phyloP scores from a whole-genome alignment of 257 asterid species.

The Rubia yunnanensis region DNA sequence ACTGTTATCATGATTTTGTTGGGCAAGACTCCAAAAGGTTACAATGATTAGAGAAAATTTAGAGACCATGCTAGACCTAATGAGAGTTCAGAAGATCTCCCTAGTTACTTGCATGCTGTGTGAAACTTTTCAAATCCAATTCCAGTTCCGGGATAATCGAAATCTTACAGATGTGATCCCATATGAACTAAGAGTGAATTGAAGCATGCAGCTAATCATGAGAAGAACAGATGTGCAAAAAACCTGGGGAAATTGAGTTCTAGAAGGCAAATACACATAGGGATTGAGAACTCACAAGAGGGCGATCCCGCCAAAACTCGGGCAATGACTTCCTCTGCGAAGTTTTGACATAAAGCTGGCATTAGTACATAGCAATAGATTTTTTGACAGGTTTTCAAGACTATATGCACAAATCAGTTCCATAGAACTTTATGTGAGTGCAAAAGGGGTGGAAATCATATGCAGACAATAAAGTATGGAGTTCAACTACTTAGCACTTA shows the following conservation, averaged over 20 bases:
- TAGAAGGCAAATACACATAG: slow-evolving; percentile 11
- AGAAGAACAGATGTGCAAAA: not conserved
- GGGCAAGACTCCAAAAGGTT: no score
- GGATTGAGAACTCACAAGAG: slow-evolving; percentile 53
- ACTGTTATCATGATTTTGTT: no score
- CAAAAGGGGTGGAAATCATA: not conserved
- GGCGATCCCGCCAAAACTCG: slow-evolving; percentile 90
- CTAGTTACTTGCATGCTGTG: no score
- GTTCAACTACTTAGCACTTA: not conserved
- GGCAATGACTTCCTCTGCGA: slow-evolving; percentile 85
- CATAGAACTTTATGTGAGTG: not conserved
- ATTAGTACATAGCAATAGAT: slow-evolving; percentile 11
- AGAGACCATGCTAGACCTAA: no score
- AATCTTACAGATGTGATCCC: no score
- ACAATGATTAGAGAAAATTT: no score
- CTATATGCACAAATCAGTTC: not conserved
- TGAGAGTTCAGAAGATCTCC: no score
- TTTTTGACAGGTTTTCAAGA: not conserved
- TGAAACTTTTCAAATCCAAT: no score
- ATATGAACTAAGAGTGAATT: not conserved
- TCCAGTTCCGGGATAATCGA: no score
- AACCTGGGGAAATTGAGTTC: slow-evolving; percentile 7
- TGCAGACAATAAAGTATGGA: not conserved
- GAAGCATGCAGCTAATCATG: not conserved
- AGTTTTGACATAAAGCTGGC: slow-evolving; percentile 6